Evolutionary conservation across 2,329 filamentous ascomycete species (phyloP).

Genomic region (Aspergillus persii): DNA sequence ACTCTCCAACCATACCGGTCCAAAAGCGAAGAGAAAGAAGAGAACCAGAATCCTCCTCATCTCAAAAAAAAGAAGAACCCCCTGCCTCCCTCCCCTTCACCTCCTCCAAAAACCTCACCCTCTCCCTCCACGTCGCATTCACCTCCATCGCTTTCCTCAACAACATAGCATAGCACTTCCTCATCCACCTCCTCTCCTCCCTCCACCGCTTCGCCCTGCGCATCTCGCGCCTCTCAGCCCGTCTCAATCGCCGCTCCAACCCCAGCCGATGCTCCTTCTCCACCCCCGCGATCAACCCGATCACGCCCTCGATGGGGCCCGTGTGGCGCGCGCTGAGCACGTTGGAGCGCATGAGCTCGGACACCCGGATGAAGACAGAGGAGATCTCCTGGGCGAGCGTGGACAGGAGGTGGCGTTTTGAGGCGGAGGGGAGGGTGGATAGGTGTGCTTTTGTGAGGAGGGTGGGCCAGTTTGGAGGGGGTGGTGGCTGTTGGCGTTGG

Average conservation of each 20-base stretch:
- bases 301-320: conserved; percentile 24
- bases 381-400: conserved; percentile 32
- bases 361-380: conserved; percentile 29
- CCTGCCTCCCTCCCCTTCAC: neutral
- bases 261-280: conserved; percentile 15
- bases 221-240: conserved; percentile 10
- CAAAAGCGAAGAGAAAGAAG: too few relatives aligned
- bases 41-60: too few relatives aligned
- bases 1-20: too few relatives aligned
- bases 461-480: neutral
- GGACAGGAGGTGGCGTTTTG: conserved; percentile 24
- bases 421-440: neutral
- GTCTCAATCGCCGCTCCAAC: conserved; percentile 19
- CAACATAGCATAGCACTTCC: conserved; percentile 20
- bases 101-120: neutral
- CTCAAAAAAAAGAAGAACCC: neutral
- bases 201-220: conserved; percentile 15
- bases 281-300: conserved; percentile 24
- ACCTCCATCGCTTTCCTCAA: conserved; percentile 13
- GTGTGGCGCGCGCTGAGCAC: conserved; percentile 24
- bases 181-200: conserved; percentile 21
- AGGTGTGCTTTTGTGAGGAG: neutral
- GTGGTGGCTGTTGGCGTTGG: neutral
- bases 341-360: conserved; percentile 23
- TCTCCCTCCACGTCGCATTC: conserved; percentile 14